A percentile compares a stretch with the other conserved stretches of the same genome.
These are phyloP conservation scores for Trichoderma hamatum DNA, from an alignment of 2,329 filamentous ascomycete genomes.

Conservation along the genomic window DNA sequence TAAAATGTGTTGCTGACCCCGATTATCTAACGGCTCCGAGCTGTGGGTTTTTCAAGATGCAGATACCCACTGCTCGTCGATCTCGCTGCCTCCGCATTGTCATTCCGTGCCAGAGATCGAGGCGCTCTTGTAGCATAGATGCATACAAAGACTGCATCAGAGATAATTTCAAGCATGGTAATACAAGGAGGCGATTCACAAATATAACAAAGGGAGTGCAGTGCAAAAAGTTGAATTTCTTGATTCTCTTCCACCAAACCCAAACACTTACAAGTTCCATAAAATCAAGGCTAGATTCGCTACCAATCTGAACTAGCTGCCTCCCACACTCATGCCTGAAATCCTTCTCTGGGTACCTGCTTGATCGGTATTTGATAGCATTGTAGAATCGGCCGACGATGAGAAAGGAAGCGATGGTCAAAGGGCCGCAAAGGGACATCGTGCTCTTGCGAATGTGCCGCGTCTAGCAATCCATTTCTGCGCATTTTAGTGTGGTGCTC, in stretches of 20 bases:
- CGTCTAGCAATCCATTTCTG: conserved; percentile 14
- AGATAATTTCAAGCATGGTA: not conserved
- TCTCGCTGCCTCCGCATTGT: not conserved
- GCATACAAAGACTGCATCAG: not conserved
- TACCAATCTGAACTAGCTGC: not conserved
- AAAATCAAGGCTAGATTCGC: not conserved
- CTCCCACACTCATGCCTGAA: not conserved
- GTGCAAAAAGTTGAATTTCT: not conserved
- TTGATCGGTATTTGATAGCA: not conserved
- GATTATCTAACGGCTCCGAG: not conserved
- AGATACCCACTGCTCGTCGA: not conserved
- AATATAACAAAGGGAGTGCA: not conserved
- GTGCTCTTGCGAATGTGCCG: not conserved
- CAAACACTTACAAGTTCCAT: not conserved
- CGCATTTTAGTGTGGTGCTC: conserved; percentile 1
- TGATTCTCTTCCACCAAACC: not conserved
- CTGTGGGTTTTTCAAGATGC: not conserved
- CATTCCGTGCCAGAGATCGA: not conserved
- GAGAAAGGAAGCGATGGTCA: not conserved
- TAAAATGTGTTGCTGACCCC: not conserved
- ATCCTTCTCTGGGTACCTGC: not conserved
- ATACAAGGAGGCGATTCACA: not conserved
- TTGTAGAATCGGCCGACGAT: not conserved
- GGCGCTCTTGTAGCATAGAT: not conserved
- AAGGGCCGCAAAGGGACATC: conserved; percentile 28